Conservation (phyloP, 352 stramenopile species). For the Pythium sukuiense region DNA sequence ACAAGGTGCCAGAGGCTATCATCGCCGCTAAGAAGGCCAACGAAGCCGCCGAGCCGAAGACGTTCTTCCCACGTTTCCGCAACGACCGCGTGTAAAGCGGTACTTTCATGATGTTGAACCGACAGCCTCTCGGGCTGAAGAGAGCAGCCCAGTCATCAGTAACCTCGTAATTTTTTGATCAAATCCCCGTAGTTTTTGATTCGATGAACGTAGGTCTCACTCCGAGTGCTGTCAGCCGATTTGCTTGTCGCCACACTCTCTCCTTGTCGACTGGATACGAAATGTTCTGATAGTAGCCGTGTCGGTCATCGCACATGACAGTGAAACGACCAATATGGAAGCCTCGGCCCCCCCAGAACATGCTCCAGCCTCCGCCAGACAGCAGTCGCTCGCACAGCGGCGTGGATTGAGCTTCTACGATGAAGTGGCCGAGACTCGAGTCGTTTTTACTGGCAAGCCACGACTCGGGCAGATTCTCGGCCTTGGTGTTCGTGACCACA, state of each 20-base stretch:
- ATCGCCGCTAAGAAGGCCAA: constrained; percentile 7
- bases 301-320: constrained; percentile 2
- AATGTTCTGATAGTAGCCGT: neutral
- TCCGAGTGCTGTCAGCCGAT: neutral
- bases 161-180: constrained; percentile 2
- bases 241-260: neutral
- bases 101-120: neutral
- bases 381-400: constrained; percentile 6
- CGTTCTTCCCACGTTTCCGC: constrained; percentile 5
- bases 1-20: neutral
- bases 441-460: too few relatives aligned
- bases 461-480: neutral
- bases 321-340: constrained; percentile 5
- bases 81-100: neutral
- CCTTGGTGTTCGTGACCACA: neutral
- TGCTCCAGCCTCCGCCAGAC: neutral
- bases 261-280: constrained; percentile 9
- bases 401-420: neutral
- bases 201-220: too few relatives aligned
- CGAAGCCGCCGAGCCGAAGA: constrained; percentile 3
- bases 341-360: neutral
- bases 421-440: neutral
- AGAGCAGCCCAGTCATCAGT: neutral
- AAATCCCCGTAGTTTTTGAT: neutral
- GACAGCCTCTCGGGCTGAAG: neutral